Evolutionary conservation across 139 green algal species (phyloP), one percentile per base, ranked within the genome.

Genomic region (Haematococcus lacustris): DNA sequence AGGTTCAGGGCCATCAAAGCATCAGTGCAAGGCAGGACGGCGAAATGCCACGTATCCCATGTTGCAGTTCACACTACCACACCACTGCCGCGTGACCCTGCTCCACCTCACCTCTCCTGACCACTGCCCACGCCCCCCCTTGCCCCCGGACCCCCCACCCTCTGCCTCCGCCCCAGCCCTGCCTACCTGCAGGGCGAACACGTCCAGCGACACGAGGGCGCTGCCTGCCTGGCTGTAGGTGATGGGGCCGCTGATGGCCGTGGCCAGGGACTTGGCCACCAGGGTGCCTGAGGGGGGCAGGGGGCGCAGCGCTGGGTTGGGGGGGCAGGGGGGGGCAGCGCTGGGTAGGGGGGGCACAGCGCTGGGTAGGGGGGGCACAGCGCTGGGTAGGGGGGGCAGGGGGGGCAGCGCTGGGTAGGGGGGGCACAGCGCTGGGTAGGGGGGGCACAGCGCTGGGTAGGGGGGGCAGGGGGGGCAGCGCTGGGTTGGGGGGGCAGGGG

Each of bases 111-210:
- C 13, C 21, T n/a, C 47, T 13, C 13, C 47, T n/a, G 21, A 21
- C 21, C 47, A 57, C 13, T n/a, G 13, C 13, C 17, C 38, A 33
- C 40, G 33, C 30, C 61, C 38, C 33, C 17, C 1, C 34, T 1
- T 33, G 38, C 35, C 32, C 1, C 3, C 28, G n/a, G n/a, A n/a
- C n/a, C n/a, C n/a, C n/a, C n/a, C n/a, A n/a, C n/a, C n/a, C 37
- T 26, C 3, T 57, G 21, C 47, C 47, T 57, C 47, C 21, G 47
- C 13, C 17, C 60, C 30, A 61, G 30, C 3, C n/a, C n/a, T n/a
- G n/a, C 78, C 0, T 51, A 93, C 90, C 89, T 97, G 91, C 26
- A 98, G 81, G 33, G 90, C 83, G 76, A 98, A 98, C 4, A 97
- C 88, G 68, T 98, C 93, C 32, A 98, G 82, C 0, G 92, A 91